Evolutionary conservation across 2,329 filamentous ascomycete genomes (phyloP).

Genomic region (Lachnellula suecica): DNA sequence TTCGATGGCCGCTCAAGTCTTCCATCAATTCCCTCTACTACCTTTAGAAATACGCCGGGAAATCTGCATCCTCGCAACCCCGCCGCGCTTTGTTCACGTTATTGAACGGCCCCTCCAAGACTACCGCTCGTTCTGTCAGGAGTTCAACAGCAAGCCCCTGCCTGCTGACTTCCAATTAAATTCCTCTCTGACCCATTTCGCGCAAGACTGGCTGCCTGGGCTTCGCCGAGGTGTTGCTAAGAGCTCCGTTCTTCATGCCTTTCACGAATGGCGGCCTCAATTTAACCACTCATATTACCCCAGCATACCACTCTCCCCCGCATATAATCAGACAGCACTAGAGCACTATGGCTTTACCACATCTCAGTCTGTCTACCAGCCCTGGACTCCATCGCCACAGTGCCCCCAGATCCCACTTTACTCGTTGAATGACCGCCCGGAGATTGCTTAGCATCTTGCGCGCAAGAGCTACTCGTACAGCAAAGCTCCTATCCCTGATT

Average conservation of each 20-base stretch:
- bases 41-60: background rate
- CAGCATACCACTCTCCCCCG: no score
- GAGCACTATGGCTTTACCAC: background rate
- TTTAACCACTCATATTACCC: no score
- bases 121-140: background rate
- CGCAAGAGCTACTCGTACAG: constrained; percentile 7
- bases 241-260: no score
- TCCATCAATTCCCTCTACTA: background rate
- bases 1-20: no score
- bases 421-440: background rate
- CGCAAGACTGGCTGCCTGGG: background rate
- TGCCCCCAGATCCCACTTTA: background rate
- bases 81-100: background rate
- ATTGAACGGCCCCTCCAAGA: background rate
- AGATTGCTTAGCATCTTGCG: background rate
- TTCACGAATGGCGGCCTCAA: no score
- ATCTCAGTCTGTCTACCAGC: background rate
- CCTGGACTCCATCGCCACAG: background rate
- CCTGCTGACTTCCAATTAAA: background rate
- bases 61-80: constrained; percentile 1
- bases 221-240: background rate
- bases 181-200: background rate
- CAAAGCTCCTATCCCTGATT: constrained; percentile 18
- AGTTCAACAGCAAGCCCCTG: background rate
- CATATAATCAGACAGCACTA: background rate